A percentile compares a stretch with the other conserved stretches of the same genome.
These are phyloP conservation scores for Pseudognaphalium luteoalbum DNA, from an alignment of 129 eudicot species.

Conservation along the genomic window DNA sequence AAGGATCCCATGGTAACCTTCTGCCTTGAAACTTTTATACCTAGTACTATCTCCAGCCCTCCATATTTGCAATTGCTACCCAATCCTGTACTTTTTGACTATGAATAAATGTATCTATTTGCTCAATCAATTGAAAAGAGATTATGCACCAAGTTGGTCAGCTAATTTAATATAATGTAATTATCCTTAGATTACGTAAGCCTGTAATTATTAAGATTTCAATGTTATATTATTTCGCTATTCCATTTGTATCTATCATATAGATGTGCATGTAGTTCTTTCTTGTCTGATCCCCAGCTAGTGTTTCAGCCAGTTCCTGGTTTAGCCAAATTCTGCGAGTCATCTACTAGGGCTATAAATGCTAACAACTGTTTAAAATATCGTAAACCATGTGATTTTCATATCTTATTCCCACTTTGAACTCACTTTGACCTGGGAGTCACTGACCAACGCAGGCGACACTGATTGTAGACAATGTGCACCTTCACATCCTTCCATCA, in stretches of 20 bases:
- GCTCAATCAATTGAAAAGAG: not conserved
- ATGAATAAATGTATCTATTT: not conserved
- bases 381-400: conserved; percentile 13
- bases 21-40: conserved; percentile 19
- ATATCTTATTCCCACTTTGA: conserved; percentile 15
- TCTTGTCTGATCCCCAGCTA: conserved; percentile 9
- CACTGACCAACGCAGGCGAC: conserved; percentile 62
- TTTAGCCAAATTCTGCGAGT: not conserved
- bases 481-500: conserved; percentile 92
- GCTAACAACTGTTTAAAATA: not conserved
- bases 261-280: not conserved
- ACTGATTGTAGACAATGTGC: conserved; percentile 73
- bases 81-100: not conserved
- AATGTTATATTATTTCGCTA: not conserved
- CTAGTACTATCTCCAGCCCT: not conserved
- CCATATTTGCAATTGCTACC: not conserved
- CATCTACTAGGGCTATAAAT: conserved; percentile 8
- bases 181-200: not conserved
- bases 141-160: not conserved
- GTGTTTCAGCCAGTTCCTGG: conserved; percentile 3
- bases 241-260: not conserved
- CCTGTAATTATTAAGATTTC: not conserved
- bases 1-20: conserved; percentile 81
- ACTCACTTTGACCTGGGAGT: conserved; percentile 23
- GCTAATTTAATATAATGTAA: not conserved